Evolutionary conservation across 2,329 filamentous ascomycete genomes (phyloP).

Genomic region (Didymella glomerata): DNA sequence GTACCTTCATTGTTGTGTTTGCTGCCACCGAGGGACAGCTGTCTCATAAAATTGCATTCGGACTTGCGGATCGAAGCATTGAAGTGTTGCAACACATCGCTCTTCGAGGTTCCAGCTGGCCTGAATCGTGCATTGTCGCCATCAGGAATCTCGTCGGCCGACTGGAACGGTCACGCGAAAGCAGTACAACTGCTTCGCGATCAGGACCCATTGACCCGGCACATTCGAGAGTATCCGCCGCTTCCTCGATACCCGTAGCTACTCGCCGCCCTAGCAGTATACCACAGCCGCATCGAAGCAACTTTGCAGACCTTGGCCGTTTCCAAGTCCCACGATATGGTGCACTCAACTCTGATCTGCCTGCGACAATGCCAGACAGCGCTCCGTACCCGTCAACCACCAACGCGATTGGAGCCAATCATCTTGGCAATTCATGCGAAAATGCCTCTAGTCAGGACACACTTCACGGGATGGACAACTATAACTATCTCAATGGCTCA

Average conservation of each 20-base stretch:
- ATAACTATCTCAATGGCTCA: conserved; percentile 5
- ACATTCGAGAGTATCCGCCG: neutral
- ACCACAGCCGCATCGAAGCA: no score
- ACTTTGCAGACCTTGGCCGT: no score
- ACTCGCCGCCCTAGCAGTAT: neutral
- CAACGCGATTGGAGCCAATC: neutral
- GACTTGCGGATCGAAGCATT: conserved; percentile 30
- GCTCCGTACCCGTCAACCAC: neutral
- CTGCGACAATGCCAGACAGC: neutral
- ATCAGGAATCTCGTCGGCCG: conserved; percentile 31
- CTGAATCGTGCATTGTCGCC: conserved; percentile 36
- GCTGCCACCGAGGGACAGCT: conserved; percentile 35
- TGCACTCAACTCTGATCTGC: neutral
- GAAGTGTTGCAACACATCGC: conserved; percentile 34
- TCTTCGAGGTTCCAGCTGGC: conserved; percentile 38
- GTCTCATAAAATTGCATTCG: conserved; percentile 27
- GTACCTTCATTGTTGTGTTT: conserved; percentile 34
- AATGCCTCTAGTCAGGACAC: neutral
- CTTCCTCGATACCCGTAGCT: neutral
- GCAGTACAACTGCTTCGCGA: neutral
- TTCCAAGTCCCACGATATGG: neutral
- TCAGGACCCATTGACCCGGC: neutral
- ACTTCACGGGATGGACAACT: neutral
- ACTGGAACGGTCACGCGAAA: conserved; percentile 19
- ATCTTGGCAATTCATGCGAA: neutral